phyloP scores from a whole-genome alignment of 805 yeast species.

The Nakazawaea molendinolei region DNA sequence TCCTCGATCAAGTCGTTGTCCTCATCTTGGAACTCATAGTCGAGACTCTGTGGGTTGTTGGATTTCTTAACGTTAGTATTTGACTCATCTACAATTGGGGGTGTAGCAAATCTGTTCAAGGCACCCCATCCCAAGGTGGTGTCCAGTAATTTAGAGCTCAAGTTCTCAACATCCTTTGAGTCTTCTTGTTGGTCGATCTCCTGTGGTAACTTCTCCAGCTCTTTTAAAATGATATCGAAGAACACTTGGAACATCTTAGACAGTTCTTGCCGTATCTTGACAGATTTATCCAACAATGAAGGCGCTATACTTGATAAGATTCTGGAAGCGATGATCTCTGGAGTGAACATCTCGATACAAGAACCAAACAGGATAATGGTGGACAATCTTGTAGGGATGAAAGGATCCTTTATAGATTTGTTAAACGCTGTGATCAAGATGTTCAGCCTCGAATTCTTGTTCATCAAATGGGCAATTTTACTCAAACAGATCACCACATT shows the following conservation, averaged over 20 bases:
- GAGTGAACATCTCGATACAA: slow-evolving; percentile 58
- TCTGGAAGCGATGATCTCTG: slow-evolving; percentile 72
- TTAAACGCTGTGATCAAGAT: slow-evolving; percentile 85
- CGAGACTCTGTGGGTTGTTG: too few relatives aligned
- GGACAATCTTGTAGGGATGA: slow-evolving; percentile 65
- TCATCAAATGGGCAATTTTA: slow-evolving; percentile 54
- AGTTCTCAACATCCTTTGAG: slow-evolving; percentile 6
- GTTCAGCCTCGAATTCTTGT: slow-evolving; percentile 49
- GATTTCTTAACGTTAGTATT: too few relatives aligned
- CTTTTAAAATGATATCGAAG: slow-evolving; percentile 44
- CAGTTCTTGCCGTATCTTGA: slow-evolving; percentile 67
- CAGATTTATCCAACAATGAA: slow-evolving; percentile 68
- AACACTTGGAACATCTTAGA: slow-evolving; percentile 58
- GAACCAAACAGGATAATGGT: slow-evolving; percentile 70
- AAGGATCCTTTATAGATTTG: slow-evolving; percentile 75
- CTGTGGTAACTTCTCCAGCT: slow-evolving; percentile 30
- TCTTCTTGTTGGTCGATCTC: slow-evolving; percentile 16
- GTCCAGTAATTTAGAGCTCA: slow-evolving; percentile 14
- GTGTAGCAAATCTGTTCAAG: slow-evolving; percentile 11
- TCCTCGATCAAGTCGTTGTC: slow-evolving; percentile 8
- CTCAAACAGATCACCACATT: slow-evolving; percentile 68
- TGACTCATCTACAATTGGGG: slow-evolving; percentile 19
- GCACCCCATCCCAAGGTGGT: slow-evolving; percentile 19
- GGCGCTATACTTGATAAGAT: slow-evolving; percentile 82
- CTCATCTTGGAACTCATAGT: slow-evolving; percentile 2